Evolutionary conservation across 495 filamentous ascomycete species (phyloP).

Genomic region (Filosporella fistucella): DNA sequence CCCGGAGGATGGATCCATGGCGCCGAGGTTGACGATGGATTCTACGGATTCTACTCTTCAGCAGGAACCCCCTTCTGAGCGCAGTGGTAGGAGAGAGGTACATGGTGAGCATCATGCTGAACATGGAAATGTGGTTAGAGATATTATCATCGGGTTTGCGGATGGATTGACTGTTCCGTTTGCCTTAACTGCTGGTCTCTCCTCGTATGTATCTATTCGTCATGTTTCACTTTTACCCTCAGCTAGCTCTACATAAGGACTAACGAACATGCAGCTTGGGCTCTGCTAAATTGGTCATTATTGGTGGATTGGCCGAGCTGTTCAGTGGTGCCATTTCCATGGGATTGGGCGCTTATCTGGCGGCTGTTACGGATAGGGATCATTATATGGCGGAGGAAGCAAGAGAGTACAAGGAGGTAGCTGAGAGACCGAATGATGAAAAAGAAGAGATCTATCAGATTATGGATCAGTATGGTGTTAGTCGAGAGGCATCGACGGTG

Average conservation of each 20-base stretch:
- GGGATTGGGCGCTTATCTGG: slow-evolving; percentile 63
- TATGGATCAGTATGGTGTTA: slow-evolving; percentile 13
- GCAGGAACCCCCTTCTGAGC: neutral
- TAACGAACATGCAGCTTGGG: slow-evolving; percentile 39
- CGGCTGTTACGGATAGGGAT: slow-evolving; percentile 41
- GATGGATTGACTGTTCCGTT: slow-evolving; percentile 65
- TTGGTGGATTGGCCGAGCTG: slow-evolving; percentile 62
- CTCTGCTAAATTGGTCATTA: slow-evolving; percentile 54
- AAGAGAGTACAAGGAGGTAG: slow-evolving; percentile 39
- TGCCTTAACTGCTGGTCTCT: slow-evolving; percentile 56
- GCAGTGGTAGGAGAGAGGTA: too few species aligned
- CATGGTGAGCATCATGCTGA: slow-evolving; percentile 20
- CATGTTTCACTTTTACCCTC: too few species aligned
- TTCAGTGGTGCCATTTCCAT: slow-evolving; percentile 62
- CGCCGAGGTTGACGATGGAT: neutral
- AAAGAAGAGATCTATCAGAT: slow-evolving; percentile 39
- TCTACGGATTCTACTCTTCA: slow-evolving; percentile 2
- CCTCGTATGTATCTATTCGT: slow-evolving; percentile 20
- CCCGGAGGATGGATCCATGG: too few species aligned
- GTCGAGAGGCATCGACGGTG: neutral
- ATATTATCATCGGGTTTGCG: slow-evolving; percentile 54
- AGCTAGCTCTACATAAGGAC: too few species aligned
- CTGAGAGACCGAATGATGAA: slow-evolving; percentile 33
- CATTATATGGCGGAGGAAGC: slow-evolving; percentile 41
- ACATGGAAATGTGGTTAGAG: slow-evolving; percentile 28